Percentiles rank a stretch among this genome's conserved stretches.
phyloP scores from a whole-genome alignment of 768 basidiomycete genomes.

The Leccinum fibrillosum region DNA sequence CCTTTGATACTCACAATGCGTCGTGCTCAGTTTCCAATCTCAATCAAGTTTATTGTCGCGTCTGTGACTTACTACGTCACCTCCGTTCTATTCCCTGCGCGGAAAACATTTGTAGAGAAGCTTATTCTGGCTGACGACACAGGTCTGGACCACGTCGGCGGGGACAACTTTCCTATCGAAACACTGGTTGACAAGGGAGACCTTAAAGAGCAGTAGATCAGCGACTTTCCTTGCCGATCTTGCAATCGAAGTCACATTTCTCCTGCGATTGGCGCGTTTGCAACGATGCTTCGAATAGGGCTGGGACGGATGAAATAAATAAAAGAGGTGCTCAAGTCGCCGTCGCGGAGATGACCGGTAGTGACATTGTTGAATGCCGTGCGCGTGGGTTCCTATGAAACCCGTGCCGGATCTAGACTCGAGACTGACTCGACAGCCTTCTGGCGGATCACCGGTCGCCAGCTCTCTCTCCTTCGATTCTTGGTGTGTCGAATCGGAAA shows the following conservation, averaged over 20 bases:
- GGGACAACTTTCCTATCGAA: neutral
- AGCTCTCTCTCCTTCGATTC: neutral
- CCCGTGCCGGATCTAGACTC: constrained; percentile 5
- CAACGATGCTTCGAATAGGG: neutral
- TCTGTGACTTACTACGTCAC: constrained; percentile 26
- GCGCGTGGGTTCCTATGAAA: neutral
- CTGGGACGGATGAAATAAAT: neutral
- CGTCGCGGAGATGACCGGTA: constrained; percentile 13
- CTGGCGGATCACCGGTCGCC: constrained; percentile 7
- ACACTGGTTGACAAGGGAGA: neutral
- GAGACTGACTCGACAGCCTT: constrained; percentile 5
- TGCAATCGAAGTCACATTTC: neutral
- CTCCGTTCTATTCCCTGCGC: constrained; percentile 25
- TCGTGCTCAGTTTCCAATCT: neutral
- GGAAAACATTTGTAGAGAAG: constrained; percentile 24
- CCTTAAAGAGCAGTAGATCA: constrained; percentile 6
- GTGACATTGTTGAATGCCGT: neutral
- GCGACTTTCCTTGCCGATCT: constrained; percentile 10
- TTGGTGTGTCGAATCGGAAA: constrained; percentile 10
- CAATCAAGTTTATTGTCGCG: constrained; percentile 21
- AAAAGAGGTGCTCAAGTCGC: constrained; percentile 4
- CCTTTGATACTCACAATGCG: neutral
- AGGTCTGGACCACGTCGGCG: neutral
- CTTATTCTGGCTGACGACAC: constrained; percentile 23
- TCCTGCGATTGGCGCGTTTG: neutral